Percentiles rank a stretch among this genome's conserved stretches.
Conservation (phyloP, 306 rosid genomes). For the Cicer yamashitae region DNA sequence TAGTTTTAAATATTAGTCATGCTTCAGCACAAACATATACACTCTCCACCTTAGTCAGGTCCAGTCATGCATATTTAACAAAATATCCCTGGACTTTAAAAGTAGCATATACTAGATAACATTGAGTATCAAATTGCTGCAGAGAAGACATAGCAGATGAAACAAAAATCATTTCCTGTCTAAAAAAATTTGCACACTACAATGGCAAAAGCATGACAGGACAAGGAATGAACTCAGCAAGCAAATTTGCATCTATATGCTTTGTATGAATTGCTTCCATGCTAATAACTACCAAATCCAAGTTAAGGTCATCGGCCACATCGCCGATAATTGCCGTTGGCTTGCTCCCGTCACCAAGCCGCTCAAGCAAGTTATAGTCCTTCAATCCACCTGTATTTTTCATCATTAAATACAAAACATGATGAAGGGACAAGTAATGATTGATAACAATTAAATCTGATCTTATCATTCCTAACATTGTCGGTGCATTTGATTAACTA, state of each 20-base stretch:
- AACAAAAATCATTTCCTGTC: constrained; percentile 38
- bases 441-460: constrained; percentile 24
- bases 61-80: constrained; percentile 31
- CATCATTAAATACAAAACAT: constrained; percentile 19
- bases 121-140: constrained; percentile 30
- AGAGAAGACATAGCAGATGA: constrained; percentile 12
- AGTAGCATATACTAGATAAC: constrained; percentile 36
- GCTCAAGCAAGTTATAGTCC: constrained; percentile 77
- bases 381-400: constrained; percentile 72
- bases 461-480: background rate
- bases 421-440: constrained; percentile 18
- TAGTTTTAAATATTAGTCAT: constrained; percentile 26
- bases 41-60: constrained; percentile 32
- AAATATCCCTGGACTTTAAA: constrained; percentile 23
- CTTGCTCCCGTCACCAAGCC: constrained; percentile 86
- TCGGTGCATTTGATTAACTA: background rate
- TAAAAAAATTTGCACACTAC: constrained; percentile 41
- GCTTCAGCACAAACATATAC: constrained; percentile 36
- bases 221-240: constrained; percentile 93
- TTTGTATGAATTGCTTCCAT: constrained; percentile 97
- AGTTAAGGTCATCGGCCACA: constrained; percentile 89
- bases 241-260: constrained; percentile 91
- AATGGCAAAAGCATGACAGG: constrained; percentile 90
- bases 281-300: constrained; percentile 90
- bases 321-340: constrained; percentile 91